Conservation (phyloP, 345 rosid species). For the Linum trigynum region DNA sequence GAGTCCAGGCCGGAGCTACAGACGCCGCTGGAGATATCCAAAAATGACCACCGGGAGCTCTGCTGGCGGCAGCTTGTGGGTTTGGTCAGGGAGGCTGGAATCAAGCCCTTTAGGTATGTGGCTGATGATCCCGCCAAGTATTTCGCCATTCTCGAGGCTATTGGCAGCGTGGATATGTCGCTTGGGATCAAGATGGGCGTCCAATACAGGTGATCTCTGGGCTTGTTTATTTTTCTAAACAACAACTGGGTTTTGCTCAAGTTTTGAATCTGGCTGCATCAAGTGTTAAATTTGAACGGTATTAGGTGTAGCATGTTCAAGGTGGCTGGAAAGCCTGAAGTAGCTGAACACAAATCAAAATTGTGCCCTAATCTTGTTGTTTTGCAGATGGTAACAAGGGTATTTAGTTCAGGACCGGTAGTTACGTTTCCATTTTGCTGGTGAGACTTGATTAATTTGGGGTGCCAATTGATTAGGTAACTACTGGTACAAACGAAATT, state of each 20-base stretch:
- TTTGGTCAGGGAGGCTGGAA: constrained; percentile 66
- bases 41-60: constrained; percentile 68
- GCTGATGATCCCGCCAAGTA: constrained; percentile 75
- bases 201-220: constrained; percentile 62
- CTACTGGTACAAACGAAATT: neutral
- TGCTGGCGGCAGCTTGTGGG: constrained; percentile 78
- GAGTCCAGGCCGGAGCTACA: constrained; percentile 69
- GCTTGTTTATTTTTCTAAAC: no score
- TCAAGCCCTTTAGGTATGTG: constrained; percentile 57
- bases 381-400: no score
- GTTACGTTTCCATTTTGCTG: no score
- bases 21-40: constrained; percentile 83
- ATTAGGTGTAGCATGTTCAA: no score
- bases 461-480: neutral
- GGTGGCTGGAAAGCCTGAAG: no score
- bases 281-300: no score
- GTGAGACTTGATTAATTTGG: neutral
- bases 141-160: constrained; percentile 76
- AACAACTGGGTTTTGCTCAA: no score
- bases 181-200: constrained; percentile 93
- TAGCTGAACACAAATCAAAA: no score
- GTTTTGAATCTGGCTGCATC: no score
- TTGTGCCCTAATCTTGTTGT: no score
- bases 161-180: constrained; percentile 86
- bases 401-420: no score